Conservation (phyloP, 73 alveolate genomes). For the Paramecium biaurelia region DNA sequence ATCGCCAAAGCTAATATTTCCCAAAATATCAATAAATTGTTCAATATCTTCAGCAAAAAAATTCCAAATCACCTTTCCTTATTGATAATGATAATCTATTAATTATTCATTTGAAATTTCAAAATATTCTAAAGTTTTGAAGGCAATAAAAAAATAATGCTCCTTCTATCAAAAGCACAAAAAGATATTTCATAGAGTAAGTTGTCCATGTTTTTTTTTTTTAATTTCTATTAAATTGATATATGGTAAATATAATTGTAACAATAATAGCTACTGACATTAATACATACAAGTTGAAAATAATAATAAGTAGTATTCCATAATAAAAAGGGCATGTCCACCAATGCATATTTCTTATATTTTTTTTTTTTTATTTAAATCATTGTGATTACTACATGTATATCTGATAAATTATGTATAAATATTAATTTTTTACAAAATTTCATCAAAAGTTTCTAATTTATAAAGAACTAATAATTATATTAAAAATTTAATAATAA, state of each 20-base stretch:
- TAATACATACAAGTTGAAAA: not conserved
- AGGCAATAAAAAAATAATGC: not conserved
- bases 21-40: no score
- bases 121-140: not conserved
- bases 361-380: not conserved
- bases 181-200: not conserved
- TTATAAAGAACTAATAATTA: no score
- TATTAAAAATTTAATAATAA: no score
- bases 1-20: no score
- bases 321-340: no score
- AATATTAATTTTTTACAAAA: no score
- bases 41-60: no score
- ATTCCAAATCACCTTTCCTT: not conserved
- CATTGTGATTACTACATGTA: not conserved
- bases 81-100: not conserved
- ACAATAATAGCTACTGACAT: not conserved
- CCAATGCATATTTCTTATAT: no score
- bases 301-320: not conserved
- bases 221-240: no score
- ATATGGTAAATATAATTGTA: not conserved
- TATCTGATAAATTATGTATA: not conserved
- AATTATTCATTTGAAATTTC: not conserved
- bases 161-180: not conserved
- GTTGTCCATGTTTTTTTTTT: not conserved
- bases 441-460: no score